phyloP scores from a whole-genome alignment of 768 basidiomycete species.

The Tricholoma flavovirens region DNA sequence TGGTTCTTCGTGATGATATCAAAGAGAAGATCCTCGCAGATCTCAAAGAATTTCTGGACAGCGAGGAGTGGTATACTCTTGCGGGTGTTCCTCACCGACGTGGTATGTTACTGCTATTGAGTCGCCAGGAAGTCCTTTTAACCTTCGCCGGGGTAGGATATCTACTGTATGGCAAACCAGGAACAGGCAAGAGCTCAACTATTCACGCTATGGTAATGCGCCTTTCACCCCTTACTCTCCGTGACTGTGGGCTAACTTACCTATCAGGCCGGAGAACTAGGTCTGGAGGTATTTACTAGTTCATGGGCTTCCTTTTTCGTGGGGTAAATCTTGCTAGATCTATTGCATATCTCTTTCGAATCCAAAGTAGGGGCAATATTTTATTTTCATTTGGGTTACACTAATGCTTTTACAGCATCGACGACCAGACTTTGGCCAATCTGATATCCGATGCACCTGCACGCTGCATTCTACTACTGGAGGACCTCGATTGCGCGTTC shows the following conservation, averaged over 20 bases:
- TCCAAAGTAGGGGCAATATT: not conserved
- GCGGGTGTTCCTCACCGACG: constrained; percentile 54
- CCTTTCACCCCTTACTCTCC: constrained; percentile 22
- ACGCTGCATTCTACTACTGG: constrained; percentile 48
- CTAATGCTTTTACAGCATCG: constrained; percentile 30
- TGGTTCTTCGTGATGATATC: constrained; percentile 44
- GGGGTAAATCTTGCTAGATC: constrained; percentile 26
- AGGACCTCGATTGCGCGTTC: constrained; percentile 60
- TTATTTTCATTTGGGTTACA: not conserved
- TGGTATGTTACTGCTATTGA: constrained; percentile 20
- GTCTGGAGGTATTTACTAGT: constrained; percentile 79
- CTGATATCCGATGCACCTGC: constrained; percentile 43
- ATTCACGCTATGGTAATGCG: not conserved
- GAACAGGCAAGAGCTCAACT: constrained; percentile 51
- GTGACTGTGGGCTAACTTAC: constrained; percentile 26
- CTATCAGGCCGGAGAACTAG: constrained; percentile 51
- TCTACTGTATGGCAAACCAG: constrained; percentile 53
- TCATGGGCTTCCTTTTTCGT: constrained; percentile 38
- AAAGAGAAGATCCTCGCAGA: constrained; percentile 43
- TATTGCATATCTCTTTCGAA: not conserved
- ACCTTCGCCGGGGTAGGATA: constrained; percentile 18
- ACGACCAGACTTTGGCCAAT: constrained; percentile 42
- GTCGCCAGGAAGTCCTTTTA: not conserved
- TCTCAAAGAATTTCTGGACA: constrained; percentile 44
- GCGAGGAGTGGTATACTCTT: constrained; percentile 50